A percentile compares a stretch with the other conserved stretches of the same genome.
phyloP scores from a whole-genome alignment of 1,284 basidiomycete species.

The Porodaedalea pini region DNA sequence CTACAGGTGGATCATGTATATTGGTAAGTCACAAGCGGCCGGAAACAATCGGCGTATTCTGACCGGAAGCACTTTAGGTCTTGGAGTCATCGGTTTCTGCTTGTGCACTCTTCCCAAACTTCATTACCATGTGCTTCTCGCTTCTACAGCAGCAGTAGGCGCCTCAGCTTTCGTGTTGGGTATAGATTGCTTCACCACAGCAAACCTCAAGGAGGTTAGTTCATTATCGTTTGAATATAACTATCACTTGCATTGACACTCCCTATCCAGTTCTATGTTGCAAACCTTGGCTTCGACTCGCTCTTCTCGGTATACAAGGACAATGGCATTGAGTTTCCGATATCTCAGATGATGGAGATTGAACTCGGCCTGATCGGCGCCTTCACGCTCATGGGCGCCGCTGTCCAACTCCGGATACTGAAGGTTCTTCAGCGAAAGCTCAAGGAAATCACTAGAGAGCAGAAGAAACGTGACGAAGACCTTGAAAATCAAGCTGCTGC shows the following conservation, averaged over 20 bases:
- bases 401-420: constrained; percentile 86
- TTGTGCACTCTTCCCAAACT: constrained; percentile 48
- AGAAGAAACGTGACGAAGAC: constrained; percentile 68
- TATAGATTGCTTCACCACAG: constrained; percentile 90
- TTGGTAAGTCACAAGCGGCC: constrained; percentile 49
- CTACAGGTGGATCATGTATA: constrained; percentile 84
- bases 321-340: constrained; percentile 72
- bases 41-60: constrained; percentile 20
- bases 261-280: constrained; percentile 77
- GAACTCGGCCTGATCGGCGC: constrained; percentile 86
- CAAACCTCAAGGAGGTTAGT: constrained; percentile 84
- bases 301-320: constrained; percentile 74
- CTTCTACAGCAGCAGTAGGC: constrained; percentile 85
- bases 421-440: constrained; percentile 75
- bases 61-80: constrained; percentile 27
- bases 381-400: constrained; percentile 79
- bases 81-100: constrained; percentile 44
- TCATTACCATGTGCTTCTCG: constrained; percentile 77
- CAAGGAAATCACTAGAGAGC: constrained; percentile 74
- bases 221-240: constrained; percentile 2
- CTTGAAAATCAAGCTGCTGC: constrained; percentile 75
- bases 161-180: constrained; percentile 92
- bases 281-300: constrained; percentile 82
- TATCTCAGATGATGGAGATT: constrained; percentile 89
- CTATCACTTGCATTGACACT: constrained; percentile 12